Conservation (phyloP, 2,329 filamentous ascomycete genomes). For the Chaetomiaceae sp. region DNA sequence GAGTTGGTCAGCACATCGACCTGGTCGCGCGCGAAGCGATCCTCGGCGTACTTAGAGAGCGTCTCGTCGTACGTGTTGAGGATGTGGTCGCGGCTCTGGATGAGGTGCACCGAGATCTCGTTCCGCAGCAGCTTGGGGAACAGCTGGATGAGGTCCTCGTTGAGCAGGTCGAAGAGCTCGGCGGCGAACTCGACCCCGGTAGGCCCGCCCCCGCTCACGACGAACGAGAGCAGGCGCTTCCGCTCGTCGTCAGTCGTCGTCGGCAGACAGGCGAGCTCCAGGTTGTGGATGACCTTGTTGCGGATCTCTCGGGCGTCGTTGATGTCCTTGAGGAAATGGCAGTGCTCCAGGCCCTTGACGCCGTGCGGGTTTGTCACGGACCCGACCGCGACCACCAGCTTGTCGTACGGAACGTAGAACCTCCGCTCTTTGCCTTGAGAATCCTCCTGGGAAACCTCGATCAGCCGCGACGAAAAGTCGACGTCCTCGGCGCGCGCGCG, state of each 20-base stretch:
- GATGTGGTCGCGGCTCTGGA: constrained; percentile 91
- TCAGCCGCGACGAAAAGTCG: constrained; percentile 84
- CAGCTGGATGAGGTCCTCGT: constrained; percentile 79
- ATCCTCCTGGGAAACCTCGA: constrained; percentile 76
- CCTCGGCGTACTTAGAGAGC: constrained; percentile 85
- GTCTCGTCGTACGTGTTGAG: constrained; percentile 98
- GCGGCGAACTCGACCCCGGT: constrained; percentile 98
- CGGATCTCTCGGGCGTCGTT: constrained; percentile 86
- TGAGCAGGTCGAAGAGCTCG: constrained; percentile 91
- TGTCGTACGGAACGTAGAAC: constrained; percentile 97
- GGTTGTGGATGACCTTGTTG: constrained; percentile 80
- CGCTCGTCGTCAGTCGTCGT: constrained; percentile 87
- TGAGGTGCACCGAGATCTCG: constrained; percentile 95
- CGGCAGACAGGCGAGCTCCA: constrained; percentile 88
- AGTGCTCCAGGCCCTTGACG: constrained; percentile 89
- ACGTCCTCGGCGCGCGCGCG: constrained; percentile 83
- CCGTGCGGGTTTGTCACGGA: constrained; percentile 93
- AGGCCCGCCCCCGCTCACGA: constrained; percentile 90
- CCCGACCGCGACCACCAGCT: constrained; percentile 86
- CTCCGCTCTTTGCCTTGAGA: constrained; percentile 64
- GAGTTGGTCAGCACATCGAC: constrained; percentile 91
- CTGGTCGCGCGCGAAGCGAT: constrained; percentile 83
- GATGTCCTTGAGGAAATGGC: constrained; percentile 93
- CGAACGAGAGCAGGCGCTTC: constrained; percentile 82
- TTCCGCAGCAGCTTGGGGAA: constrained; percentile 92